A percentile compares a stretch with the other conserved stretches of the same genome.
phyloP scores from a whole-genome alignment of 1,139 yeast species.

The Spathaspora sp. region DNA sequence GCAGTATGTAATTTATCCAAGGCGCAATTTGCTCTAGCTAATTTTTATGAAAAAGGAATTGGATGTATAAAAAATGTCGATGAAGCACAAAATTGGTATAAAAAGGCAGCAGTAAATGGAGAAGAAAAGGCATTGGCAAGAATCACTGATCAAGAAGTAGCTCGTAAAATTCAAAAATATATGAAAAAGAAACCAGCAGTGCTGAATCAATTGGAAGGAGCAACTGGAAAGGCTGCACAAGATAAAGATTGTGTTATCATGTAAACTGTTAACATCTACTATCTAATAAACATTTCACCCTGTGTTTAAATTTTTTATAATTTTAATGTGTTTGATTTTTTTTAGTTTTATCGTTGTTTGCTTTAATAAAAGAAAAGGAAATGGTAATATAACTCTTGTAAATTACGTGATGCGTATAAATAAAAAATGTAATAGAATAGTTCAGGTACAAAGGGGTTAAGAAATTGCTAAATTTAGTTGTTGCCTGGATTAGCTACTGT shows the following conservation, averaged over 20 bases:
- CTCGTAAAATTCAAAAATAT: conserved; percentile 29
- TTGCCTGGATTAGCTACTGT: neutral
- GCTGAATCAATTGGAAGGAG: conserved; percentile 6
- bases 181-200: conserved; percentile 24
- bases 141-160: conserved; percentile 33
- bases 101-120: conserved; percentile 70
- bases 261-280: conserved; percentile 15
- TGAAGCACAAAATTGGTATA: conserved; percentile 74
- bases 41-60: conserved; percentile 82
- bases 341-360: neutral
- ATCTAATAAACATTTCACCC: neutral
- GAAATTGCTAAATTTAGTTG: neutral
- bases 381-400: too few relatives aligned
- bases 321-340: neutral
- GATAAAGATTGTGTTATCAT: conserved; percentile 48
- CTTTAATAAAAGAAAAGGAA: neutral
- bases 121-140: conserved; percentile 60
- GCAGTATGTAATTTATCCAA: conserved; percentile 73
- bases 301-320: neutral
- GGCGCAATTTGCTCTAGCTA: conserved; percentile 86
- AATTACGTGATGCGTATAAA: neutral
- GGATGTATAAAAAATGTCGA: conserved; percentile 66
- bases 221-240: conserved; percentile 21
- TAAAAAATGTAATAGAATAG: neutral
- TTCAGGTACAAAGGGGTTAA: neutral